Conservation (phyloP, 805 yeast genomes). For the Komagataella mondaviorum region DNA sequence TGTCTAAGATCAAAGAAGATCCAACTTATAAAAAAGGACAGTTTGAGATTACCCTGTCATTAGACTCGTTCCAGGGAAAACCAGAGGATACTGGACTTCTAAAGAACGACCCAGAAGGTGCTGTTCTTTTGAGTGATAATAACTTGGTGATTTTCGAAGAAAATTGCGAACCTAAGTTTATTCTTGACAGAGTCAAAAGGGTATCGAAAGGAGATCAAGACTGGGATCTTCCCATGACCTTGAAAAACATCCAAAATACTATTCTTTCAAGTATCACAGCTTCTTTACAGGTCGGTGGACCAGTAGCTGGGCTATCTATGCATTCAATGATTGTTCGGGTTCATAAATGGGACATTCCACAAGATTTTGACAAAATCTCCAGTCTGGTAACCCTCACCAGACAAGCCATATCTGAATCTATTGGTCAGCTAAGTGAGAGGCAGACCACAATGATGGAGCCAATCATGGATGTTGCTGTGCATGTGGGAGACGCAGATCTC, state of each 20-base stretch:
- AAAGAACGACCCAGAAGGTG: constrained; percentile 24
- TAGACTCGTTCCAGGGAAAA: constrained; percentile 12
- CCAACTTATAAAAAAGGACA: constrained; percentile 5
- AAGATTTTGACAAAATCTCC: constrained; percentile 23
- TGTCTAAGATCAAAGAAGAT: constrained; percentile 7
- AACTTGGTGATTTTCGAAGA: constrained; percentile 26
- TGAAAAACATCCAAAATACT: constrained; percentile 38
- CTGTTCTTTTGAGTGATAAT: constrained; percentile 31
- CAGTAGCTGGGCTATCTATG: constrained; percentile 38
- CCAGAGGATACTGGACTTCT: constrained; percentile 10
- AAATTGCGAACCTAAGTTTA: constrained; percentile 10
- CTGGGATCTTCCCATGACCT: constrained; percentile 35
- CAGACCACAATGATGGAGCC: constrained; percentile 68
- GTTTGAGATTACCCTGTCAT: constrained; percentile 12
- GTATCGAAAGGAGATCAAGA: constrained; percentile 16
- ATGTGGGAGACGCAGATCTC: constrained; percentile 54
- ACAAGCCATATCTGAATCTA: constrained; percentile 24
- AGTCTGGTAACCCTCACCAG: constrained; percentile 32
- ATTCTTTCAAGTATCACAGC: constrained; percentile 46
- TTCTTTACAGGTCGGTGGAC: constrained; percentile 58
- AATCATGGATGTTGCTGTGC: constrained; percentile 62
- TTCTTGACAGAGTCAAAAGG: constrained; percentile 9
- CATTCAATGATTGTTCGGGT: constrained; percentile 49
- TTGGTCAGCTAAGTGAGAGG: constrained; percentile 14
- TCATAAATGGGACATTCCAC: constrained; percentile 36